phyloP scores from a whole-genome alignment of 2,329 filamentous ascomycete species.

The Diaporthe amygdali region DNA sequence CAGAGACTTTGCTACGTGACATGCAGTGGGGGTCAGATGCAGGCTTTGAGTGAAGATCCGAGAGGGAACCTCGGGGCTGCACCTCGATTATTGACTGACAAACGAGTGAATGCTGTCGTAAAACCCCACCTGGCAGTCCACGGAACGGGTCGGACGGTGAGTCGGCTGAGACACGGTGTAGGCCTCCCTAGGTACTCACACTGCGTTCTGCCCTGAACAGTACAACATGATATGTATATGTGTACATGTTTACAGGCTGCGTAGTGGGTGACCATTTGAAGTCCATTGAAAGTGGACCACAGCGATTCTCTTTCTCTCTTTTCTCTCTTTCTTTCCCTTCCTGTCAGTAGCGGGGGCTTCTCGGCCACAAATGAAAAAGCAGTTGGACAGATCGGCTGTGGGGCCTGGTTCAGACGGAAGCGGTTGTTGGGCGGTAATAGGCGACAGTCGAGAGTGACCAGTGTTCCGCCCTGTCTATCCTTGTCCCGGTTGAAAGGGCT shows the following conservation, averaged over 20 bases:
- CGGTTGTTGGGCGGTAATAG: slow-evolving; percentile 20
- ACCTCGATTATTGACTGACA: slow-evolving; percentile 3
- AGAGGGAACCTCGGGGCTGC: slow-evolving; percentile 14
- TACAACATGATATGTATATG: background rate
- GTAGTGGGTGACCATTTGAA: background rate
- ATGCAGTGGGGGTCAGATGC: slow-evolving; percentile 2
- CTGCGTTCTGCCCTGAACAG: background rate
- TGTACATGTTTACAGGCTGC: background rate
- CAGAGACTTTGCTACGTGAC: slow-evolving; percentile 4
- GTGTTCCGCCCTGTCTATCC: slow-evolving; percentile 10
- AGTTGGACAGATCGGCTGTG: slow-evolving; percentile 6
- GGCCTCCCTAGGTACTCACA: background rate
- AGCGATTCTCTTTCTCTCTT: background rate
- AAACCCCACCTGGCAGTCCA: slow-evolving; percentile 1
- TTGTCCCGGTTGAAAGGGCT: slow-evolving; percentile 10
- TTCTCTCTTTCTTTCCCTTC: background rate
- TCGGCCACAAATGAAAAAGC: slow-evolving; percentile 5
- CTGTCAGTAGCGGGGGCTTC: background rate
- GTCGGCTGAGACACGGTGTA: slow-evolving; percentile 11
- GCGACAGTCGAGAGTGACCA: slow-evolving; percentile 9
- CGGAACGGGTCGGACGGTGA: slow-evolving; percentile 9
- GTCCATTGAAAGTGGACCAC: background rate
- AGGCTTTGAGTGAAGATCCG: slow-evolving; percentile 5
- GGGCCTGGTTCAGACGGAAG: background rate
- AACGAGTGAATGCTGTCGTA: background rate